Conservation (phyloP, 2,329 filamentous ascomycete genomes). For the Cordyceps sp. region DNA sequence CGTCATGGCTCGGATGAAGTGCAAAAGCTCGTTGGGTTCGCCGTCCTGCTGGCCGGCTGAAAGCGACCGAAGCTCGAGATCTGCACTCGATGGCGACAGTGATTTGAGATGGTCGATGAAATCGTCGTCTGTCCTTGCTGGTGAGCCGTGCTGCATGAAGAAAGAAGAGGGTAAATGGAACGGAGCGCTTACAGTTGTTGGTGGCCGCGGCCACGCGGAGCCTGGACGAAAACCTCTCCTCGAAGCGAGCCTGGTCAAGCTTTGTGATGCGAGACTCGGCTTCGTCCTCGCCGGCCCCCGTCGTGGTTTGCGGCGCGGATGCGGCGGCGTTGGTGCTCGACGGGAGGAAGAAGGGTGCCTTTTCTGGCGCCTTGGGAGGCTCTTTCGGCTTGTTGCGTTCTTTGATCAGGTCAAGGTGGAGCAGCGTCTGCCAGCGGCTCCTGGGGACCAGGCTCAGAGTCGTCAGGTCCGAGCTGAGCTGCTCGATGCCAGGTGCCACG, state of each 20-base stretch:
- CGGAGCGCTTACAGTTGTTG: conserved; percentile 49
- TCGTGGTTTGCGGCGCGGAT: conserved; percentile 17
- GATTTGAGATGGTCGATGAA: conserved; percentile 68
- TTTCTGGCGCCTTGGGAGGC: conserved; percentile 78
- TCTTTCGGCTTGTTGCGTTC: conserved; percentile 89
- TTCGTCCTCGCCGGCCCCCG: conserved; percentile 23
- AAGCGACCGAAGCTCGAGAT: conserved; percentile 79
- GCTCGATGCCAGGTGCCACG: conserved; percentile 45
- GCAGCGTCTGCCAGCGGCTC: conserved; percentile 82
- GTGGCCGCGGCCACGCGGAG: conserved; percentile 35
- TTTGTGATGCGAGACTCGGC: conserved; percentile 50
- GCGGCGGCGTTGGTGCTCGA: conserved; percentile 33
- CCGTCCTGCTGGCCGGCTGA: conserved; percentile 26
- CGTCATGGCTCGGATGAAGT: conserved; percentile 72
- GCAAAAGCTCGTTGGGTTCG: conserved; percentile 51
- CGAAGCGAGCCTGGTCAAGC: conserved; percentile 39
- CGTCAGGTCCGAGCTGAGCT: conserved; percentile 68
- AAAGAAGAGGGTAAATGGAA: conserved; percentile 3
- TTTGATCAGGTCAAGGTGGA: conserved; percentile 85
- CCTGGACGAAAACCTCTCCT: conserved; percentile 41
- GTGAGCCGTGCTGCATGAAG: conserved; percentile 2
- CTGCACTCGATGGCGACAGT: conserved; percentile 69
- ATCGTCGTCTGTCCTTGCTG: conserved; percentile 30
- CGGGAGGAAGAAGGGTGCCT: conserved; percentile 89
- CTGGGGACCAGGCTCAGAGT: conserved; percentile 82